Evolutionary conservation across 495 filamentous ascomycete species (phyloP).

Genomic region (Parathielavia hyrcaniae): DNA sequence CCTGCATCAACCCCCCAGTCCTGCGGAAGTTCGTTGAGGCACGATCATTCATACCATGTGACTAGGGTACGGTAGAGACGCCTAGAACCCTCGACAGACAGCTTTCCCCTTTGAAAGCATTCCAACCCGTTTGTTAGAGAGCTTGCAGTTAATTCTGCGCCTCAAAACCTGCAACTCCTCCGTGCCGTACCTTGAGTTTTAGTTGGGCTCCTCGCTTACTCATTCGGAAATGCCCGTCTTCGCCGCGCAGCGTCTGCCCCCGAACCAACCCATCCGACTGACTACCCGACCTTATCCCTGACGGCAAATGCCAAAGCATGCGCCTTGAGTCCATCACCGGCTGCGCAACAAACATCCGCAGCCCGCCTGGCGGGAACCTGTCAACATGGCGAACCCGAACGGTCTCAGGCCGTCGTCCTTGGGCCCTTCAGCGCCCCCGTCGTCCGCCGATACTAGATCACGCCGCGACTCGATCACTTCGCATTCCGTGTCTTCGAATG

Average conservation of each 20-base stretch:
- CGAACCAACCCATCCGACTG: neutral
- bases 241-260: neutral
- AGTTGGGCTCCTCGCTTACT: neutral
- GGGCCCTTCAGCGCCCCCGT: constrained; percentile 17
- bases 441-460: constrained; percentile 28
- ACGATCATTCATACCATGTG: too few relatives aligned
- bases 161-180: neutral
- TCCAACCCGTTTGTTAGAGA: neutral
- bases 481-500: constrained; percentile 45
- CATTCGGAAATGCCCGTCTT: neutral
- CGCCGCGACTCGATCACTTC: constrained; percentile 63
- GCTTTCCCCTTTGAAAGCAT: neutral
- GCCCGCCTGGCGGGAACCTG: neutral
- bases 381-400: constrained; percentile 26
- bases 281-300: too few relatives aligned
- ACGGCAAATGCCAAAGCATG: constrained; percentile 13
- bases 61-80: neutral
- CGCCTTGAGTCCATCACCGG: constrained; percentile 3
- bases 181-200: too few relatives aligned
- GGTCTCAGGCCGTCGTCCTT: constrained; percentile 18
- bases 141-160: too few relatives aligned
- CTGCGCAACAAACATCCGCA: constrained; percentile 1
- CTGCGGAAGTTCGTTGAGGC: too few relatives aligned
- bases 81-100: neutral
- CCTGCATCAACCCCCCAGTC: too few relatives aligned